Evolutionary conservation across 495 filamentous ascomycete genomes (phyloP), one percentile per base, ranked within the genome.

Genomic region (Penicillium cataractarum): DNA sequence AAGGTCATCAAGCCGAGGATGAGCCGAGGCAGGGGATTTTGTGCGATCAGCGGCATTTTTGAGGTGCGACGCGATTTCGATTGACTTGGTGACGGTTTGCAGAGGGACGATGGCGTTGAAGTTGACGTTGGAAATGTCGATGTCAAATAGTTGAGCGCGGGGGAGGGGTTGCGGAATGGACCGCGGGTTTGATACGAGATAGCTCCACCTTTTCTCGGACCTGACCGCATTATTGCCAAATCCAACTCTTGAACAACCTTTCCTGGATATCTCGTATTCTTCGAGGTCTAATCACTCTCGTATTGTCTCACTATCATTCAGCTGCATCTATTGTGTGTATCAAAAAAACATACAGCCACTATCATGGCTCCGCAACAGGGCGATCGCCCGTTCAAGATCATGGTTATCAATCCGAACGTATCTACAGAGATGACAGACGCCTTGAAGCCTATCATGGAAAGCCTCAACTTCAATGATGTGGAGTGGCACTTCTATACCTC

Each of bases 341-440:
- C 27, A 44, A 17, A 6, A 12, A 13, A n/a, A 24, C 8, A 6
- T 6, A 64, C 9, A 29, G 15, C 63, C 56, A 9, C 9, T 55
- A 61, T 31, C 42, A 74, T 72, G 66, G 53, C 65, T 35, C 32
- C 70, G 58, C 40, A 49, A 44, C 63, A 48, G 29, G 57, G 54
- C 39, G 46, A 61, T 26, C 54, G 60, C 7, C 59, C 61, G 40
- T 70, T 77, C 62, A 68, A 66, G 48, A 91, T 97, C 67, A 78
- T 97, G 65, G 83, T 97, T 65, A 86, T 97, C 74, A 97, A 98
- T 69, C 94, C 94, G 33, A 98, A 98, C 76, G 94, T 92, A 26
- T 93, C 89, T 2, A 67, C 76, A 40, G 80, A 85, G 51, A 97
- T 98, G 93, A 97, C 93, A 0, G 81, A 87, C 10, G 86, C 85